Evolutionary conservation across 2,329 filamentous ascomycete genomes (phyloP).

Genomic region (Diaporthe sp.): DNA sequence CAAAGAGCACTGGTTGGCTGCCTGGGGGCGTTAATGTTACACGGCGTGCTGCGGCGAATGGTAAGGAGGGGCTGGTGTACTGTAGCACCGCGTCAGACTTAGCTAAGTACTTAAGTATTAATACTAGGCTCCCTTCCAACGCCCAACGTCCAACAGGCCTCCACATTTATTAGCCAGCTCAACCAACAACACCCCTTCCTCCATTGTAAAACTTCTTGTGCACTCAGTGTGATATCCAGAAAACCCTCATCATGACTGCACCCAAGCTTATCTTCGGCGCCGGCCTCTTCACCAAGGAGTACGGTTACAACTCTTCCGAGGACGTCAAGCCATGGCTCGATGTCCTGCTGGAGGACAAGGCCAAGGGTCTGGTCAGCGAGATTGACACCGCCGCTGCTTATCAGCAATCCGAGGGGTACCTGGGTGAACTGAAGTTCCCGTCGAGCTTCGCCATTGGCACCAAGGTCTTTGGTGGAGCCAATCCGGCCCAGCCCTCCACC

Average conservation of each 20-base stretch:
- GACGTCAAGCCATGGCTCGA: slow-evolving; percentile 34
- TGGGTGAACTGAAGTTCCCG: slow-evolving; percentile 40
- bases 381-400: slow-evolving; percentile 44
- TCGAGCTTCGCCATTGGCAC: slow-evolving; percentile 44
- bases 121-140: too few relatives aligned
- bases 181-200: too few relatives aligned
- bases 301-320: neutral
- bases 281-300: slow-evolving; percentile 11
- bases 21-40: too few relatives aligned
- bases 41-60: too few relatives aligned
- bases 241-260: neutral
- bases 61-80: too few relatives aligned
- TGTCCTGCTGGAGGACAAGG: slow-evolving; percentile 29
- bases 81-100: too few relatives aligned
- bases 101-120: too few relatives aligned
- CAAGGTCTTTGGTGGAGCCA: slow-evolving; percentile 39
- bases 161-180: too few relatives aligned
- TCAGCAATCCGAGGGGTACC: slow-evolving; percentile 39
- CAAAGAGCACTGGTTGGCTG: too few relatives aligned
- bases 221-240: too few relatives aligned
- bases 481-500: slow-evolving; percentile 11
- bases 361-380: neutral
- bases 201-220: too few relatives aligned
- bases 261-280: slow-evolving; percentile 29
- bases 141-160: too few relatives aligned